phyloP scores from a whole-genome alignment of 2,329 filamentous ascomycete genomes.

The Sporothrix curviconia region DNA sequence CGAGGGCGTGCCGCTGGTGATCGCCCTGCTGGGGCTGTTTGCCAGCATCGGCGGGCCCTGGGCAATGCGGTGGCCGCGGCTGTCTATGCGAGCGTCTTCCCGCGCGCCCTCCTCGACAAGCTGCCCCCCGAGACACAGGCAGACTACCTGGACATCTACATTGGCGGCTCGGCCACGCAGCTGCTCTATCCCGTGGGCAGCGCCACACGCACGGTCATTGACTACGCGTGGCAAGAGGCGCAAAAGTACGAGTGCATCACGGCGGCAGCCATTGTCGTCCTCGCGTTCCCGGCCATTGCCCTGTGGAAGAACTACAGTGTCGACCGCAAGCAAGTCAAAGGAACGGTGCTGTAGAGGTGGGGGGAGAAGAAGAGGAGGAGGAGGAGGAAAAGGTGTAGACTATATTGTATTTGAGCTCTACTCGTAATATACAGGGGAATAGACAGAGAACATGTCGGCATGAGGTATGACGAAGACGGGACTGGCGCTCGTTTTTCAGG shows the following conservation, averaged over 20 bases:
- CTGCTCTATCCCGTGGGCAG: constrained; percentile 44
- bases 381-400: too few species aligned
- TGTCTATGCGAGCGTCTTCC: constrained; percentile 55
- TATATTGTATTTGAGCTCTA: too few species aligned
- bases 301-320: constrained; percentile 22
- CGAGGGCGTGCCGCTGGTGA: constrained; percentile 49
- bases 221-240: constrained; percentile 49
- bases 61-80: constrained; percentile 53
- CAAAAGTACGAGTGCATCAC: constrained; percentile 43
- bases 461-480: too few species aligned
- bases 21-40: constrained; percentile 52
- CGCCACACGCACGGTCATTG: constrained; percentile 46
- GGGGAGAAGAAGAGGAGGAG: too few species aligned
- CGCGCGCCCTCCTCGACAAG: constrained; percentile 40
- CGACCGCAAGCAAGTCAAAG: constrained; percentile 21
- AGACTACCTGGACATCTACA: constrained; percentile 31
- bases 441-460: too few species aligned
- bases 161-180: constrained; percentile 46
- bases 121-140: constrained; percentile 43
- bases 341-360: constrained; percentile 18
- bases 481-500: too few species aligned
- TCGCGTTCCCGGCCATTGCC: constrained; percentile 18
- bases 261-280: constrained; percentile 31
- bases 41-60: constrained; percentile 52
- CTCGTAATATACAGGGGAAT: too few species aligned